Percentiles rank a stretch among this genome's conserved stretches.
These are phyloP conservation scores for Polyplosphaeria fusca DNA, from an alignment of 495 filamentous ascomycete species.

Conservation along the genomic window DNA sequence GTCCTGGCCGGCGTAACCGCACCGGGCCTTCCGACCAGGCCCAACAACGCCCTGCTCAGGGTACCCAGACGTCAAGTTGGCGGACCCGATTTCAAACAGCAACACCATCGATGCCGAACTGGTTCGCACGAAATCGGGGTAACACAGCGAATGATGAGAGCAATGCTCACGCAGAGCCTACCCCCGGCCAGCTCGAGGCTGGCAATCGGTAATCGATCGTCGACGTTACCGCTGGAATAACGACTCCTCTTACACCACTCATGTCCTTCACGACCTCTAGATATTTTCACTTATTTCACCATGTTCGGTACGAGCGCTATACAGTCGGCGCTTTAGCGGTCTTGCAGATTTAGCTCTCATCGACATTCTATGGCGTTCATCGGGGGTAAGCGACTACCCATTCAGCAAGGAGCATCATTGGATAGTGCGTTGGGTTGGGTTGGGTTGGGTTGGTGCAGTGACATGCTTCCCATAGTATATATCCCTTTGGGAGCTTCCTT, in stretches of 20 bases:
- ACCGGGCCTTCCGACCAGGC: not conserved
- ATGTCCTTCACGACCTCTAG: too few species aligned
- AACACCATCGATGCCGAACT: conserved; percentile 4
- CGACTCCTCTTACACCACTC: too few species aligned
- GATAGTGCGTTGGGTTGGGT: too few species aligned
- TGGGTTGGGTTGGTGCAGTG: too few species aligned
- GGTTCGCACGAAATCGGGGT: conserved; percentile 19
- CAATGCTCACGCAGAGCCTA: conserved; percentile 9
- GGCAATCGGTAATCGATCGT: conserved; percentile 31
- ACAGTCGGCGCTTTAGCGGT: too few species aligned
- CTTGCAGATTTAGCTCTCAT: too few species aligned
- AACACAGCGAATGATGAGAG: not conserved
- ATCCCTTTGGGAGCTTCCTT: not conserved
- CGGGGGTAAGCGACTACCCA: too few species aligned
- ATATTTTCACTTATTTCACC: too few species aligned
- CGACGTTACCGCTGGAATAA: too few species aligned
- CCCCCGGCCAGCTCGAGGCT: conserved; percentile 35
- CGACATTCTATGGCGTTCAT: too few species aligned
- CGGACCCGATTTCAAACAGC: conserved; percentile 2
- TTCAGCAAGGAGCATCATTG: too few species aligned
- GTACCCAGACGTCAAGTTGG: conserved; percentile 4
- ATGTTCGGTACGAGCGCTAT: too few species aligned
- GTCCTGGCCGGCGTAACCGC: conserved; percentile 18
- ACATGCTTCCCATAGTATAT: not conserved
- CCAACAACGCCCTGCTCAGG: not conserved